Conservation (phyloP, 2,329 filamentous ascomycete genomes). For the Trichophyton verrucosum region DNA sequence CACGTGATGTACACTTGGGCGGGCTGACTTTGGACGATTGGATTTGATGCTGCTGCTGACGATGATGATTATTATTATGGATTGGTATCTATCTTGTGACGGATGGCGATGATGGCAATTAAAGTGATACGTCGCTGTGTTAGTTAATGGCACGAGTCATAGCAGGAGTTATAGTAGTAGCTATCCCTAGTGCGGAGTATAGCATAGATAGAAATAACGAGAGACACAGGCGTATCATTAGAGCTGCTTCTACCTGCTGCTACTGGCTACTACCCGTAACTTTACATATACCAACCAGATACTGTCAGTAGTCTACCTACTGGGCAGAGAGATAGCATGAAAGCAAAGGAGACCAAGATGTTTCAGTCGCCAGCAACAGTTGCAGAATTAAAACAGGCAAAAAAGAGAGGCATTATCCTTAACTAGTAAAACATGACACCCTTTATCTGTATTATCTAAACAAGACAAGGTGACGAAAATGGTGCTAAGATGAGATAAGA, state of each 20-base stretch:
- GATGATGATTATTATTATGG: too few species aligned
- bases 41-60: too few species aligned
- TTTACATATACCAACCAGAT: not conserved
- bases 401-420: slow-evolving; percentile 1
- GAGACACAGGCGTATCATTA: not conserved
- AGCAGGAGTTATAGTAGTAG: too few species aligned
- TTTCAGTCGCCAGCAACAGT: not conserved
- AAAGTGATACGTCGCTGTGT: too few species aligned
- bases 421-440: not conserved
- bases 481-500: too few species aligned
- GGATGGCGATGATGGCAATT: too few species aligned
- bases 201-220: not conserved
- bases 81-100: too few species aligned
- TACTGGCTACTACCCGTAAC: not conserved
- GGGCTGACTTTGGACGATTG: too few species aligned
- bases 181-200: too few species aligned
- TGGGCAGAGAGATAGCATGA: not conserved
- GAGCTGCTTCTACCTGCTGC: not conserved
- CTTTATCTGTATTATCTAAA: not conserved
- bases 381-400: too few species aligned
- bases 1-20: not conserved
- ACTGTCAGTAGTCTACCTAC: not conserved
- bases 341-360: not conserved
- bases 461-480: not conserved
- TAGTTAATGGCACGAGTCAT: too few species aligned